These are phyloP conservation scores for Exophiala bonariae DNA, from an alignment of 2,329 filamentous ascomycete genomes.

Conservation along the genomic window DNA sequence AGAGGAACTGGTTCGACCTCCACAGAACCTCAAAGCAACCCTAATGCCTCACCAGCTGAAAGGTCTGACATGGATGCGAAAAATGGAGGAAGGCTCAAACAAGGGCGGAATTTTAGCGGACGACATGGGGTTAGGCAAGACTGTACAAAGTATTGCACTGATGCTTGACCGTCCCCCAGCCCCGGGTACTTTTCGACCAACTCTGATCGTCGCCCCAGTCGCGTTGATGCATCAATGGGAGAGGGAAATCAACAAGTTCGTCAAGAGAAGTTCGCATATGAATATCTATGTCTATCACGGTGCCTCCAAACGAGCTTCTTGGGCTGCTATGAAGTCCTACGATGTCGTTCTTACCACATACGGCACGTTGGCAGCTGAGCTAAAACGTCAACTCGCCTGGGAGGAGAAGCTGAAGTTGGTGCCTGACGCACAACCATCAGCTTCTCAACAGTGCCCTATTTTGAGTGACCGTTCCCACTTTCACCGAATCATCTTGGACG, in stretches of 20 bases:
- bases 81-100: slow-evolving; percentile 68
- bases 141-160: slow-evolving; percentile 77
- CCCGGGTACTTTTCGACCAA: slow-evolving; percentile 65
- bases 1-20: slow-evolving; percentile 52
- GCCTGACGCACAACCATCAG: slow-evolving; percentile 37
- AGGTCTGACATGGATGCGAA: slow-evolving; percentile 73
- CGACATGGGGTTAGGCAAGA: slow-evolving; percentile 84
- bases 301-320: slow-evolving; percentile 56
- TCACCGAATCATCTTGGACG: slow-evolving; percentile 73
- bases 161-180: slow-evolving; percentile 68
- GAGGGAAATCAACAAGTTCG: slow-evolving; percentile 71
- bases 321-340: slow-evolving; percentile 61
- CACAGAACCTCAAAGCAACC: slow-evolving; percentile 64
- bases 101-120: slow-evolving; percentile 78
- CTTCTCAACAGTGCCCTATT: slow-evolving; percentile 52
- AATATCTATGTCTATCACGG: slow-evolving; percentile 71
- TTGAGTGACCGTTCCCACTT: slow-evolving; percentile 62
- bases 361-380: slow-evolving; percentile 67
- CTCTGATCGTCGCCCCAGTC: slow-evolving; percentile 79
- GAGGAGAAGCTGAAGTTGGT: slow-evolving; percentile 51
- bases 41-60: slow-evolving; percentile 83
- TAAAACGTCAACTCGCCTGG: slow-evolving; percentile 59
- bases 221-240: slow-evolving; percentile 83
- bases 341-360: slow-evolving; percentile 81
- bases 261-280: slow-evolving; percentile 60